A percentile compares a stretch with the other conserved stretches of the same genome.
Evolutionary conservation across 345 rosid genomes (phyloP).

Genomic region (Rhodamnia argentea): DNA sequence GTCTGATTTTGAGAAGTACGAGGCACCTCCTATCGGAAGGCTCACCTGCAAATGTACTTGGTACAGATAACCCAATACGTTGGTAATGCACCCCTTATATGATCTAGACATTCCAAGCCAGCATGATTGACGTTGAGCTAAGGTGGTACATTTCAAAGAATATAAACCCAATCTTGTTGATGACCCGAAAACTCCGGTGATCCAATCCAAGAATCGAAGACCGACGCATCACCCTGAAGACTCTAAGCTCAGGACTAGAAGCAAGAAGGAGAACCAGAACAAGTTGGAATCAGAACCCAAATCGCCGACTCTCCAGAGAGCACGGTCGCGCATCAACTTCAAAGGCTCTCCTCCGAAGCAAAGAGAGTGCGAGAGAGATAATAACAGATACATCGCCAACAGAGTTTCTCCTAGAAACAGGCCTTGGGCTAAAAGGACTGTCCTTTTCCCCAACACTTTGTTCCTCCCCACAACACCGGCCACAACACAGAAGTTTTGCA

Average conservation of each 20-base stretch:
- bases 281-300: constrained; percentile 29
- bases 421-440: constrained; percentile 82
- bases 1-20: too few species aligned
- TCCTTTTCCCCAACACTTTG: constrained; percentile 83
- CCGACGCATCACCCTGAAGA: constrained; percentile 25
- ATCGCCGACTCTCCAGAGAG: constrained; percentile 51
- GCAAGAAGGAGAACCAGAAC: constrained; percentile 74
- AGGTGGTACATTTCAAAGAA: too few species aligned
- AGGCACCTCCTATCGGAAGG: too few species aligned
- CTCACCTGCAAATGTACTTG: too few species aligned
- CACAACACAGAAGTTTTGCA: constrained; percentile 38
- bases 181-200: constrained; percentile 74
- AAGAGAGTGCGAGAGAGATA: constrained; percentile 37
- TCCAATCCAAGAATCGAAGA: constrained; percentile 23
- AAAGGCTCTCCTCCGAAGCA: constrained; percentile 64
- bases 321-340: constrained; percentile 73
- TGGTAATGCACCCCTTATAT: too few species aligned
- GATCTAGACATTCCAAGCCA: too few species aligned
- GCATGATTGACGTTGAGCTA: too few species aligned
- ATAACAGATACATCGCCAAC: constrained; percentile 36
- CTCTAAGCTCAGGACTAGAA: constrained; percentile 53
- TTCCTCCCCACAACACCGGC: constrained; percentile 40
- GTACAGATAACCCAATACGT: too few species aligned
- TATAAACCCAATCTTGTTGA: constrained; percentile 18
- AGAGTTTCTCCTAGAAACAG: constrained; percentile 78